phyloP scores from a whole-genome alignment of 2,329 filamentous ascomycete genomes.

The Fusarium palustre region DNA sequence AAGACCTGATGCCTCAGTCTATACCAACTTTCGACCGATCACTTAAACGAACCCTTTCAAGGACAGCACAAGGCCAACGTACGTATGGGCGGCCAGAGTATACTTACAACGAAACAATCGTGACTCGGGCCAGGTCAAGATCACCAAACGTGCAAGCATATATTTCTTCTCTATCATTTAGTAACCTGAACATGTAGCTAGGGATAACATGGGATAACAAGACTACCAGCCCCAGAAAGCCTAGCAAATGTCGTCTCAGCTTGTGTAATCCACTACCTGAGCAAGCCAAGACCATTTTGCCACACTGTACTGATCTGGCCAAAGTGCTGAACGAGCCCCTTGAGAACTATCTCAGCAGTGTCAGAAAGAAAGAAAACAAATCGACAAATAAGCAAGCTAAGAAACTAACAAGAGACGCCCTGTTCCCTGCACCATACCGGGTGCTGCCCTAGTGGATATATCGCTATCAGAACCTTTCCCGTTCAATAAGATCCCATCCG shows the following conservation, averaged over 20 bases:
- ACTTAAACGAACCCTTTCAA: not conserved
- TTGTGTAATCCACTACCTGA: not conserved
- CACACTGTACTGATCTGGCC: not conserved
- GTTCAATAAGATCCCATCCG: constrained; percentile 9
- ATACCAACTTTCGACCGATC: not conserved
- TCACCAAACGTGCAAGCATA: constrained; percentile 4
- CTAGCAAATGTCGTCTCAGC: not conserved
- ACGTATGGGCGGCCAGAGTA: not conserved
- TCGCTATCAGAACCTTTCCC: constrained; percentile 14
- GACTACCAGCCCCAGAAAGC: not conserved
- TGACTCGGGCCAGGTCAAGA: not conserved
- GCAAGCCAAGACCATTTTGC: not conserved
- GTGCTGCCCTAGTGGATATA: constrained; percentile 8
- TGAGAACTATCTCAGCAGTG: not conserved
- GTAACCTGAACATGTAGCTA: not conserved
- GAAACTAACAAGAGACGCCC: constrained; percentile 24
- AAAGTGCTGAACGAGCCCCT: not conserved
- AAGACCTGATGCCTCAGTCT: not conserved
- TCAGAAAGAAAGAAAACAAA: not conserved
- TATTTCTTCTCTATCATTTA: constrained; percentile 22
- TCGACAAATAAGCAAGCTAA: constrained; percentile 1
- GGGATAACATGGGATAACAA: not conserved
- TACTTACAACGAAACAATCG: not conserved
- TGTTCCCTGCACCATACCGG: not conserved
- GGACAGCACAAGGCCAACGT: not conserved